Percentiles rank a stretch among this genome's conserved stretches.
Evolutionary conservation across 768 basidiomycete species (phyloP).

Genomic region (Lentinula sp.): DNA sequence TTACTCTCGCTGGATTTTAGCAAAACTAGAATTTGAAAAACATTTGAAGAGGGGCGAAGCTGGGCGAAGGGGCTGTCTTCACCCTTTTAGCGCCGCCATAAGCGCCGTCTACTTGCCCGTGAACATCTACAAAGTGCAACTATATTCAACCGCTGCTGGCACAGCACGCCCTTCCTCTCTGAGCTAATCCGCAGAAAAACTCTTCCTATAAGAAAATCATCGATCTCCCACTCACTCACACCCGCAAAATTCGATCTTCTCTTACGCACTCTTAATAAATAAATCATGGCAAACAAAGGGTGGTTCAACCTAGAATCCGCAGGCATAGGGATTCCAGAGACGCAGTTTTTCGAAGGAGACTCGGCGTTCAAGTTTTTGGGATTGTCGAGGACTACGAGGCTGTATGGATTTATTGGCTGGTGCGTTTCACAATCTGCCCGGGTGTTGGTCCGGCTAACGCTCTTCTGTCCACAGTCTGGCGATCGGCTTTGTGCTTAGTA

Average conservation of each 20-base stretch:
- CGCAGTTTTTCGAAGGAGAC: slow-evolving; percentile 83
- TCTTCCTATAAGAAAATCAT: background rate
- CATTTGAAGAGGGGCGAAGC: no score
- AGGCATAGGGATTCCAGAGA: slow-evolving; percentile 59
- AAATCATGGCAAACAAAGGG: slow-evolving; percentile 56
- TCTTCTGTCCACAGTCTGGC: slow-evolving; percentile 44
- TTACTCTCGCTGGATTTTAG: no score
- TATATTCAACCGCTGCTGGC: background rate
- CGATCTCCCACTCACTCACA: background rate
- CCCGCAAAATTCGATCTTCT: background rate
- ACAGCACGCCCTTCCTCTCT: background rate
- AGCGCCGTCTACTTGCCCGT: background rate
- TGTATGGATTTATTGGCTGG: slow-evolving; percentile 88
- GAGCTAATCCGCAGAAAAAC: background rate
- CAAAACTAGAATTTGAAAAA: no score
- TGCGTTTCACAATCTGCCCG: slow-evolving; percentile 25
- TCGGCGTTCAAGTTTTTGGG: slow-evolving; percentile 80
- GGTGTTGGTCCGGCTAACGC: background rate
- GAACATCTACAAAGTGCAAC: background rate
- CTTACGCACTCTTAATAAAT: background rate
- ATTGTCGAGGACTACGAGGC: slow-evolving; percentile 69
- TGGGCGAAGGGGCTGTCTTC: no score
- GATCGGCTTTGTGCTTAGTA: slow-evolving; percentile 72
- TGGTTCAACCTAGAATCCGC: slow-evolving; percentile 84
- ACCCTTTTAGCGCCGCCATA: background rate